Conservation (phyloP, 1,284 basidiomycete species). For the Papiliotrema fonsecae region DNA sequence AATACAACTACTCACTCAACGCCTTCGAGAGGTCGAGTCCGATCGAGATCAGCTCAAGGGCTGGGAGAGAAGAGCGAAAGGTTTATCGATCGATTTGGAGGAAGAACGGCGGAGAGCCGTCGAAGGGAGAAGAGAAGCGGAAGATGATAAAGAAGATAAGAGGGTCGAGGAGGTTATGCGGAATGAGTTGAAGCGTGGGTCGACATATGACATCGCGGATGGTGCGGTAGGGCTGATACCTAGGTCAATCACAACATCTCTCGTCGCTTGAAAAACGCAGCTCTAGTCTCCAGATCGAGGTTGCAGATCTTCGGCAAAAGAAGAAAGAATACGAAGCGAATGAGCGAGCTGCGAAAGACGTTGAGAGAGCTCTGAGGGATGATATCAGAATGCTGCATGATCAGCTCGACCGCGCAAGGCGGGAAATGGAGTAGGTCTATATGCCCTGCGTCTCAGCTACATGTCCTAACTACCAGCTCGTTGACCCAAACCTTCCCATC, state of each 20-base stretch:
- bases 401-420: conserved; percentile 36
- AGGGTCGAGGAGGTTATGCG: conserved; percentile 26
- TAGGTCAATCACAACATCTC: conserved; percentile 38
- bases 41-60: conserved; percentile 25
- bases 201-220: too few relatives aligned
- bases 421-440: conserved; percentile 45
- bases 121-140: conserved; percentile 12
- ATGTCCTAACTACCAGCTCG: too few relatives aligned
- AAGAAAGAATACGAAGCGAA: conserved; percentile 37
- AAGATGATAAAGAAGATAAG: conserved; percentile 17
- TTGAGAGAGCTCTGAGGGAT: conserved; percentile 30
- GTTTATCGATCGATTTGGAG: conserved; percentile 40
- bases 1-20: conserved; percentile 17
- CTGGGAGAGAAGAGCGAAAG: conserved; percentile 35
- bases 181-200: conserved; percentile 40
- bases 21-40: conserved; percentile 28
- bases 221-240: background rate
- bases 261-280: conserved; percentile 29
- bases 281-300: conserved; percentile 32
- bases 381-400: conserved; percentile 33
- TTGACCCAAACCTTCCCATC: conserved; percentile 38
- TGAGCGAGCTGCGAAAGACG: conserved; percentile 26
- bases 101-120: conserved; percentile 28
- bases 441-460: background rate
- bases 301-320: conserved; percentile 33